Evolutionary conservation across 1,139 yeast species (phyloP).

Genomic region (Magnusiomyces magnusii): DNA sequence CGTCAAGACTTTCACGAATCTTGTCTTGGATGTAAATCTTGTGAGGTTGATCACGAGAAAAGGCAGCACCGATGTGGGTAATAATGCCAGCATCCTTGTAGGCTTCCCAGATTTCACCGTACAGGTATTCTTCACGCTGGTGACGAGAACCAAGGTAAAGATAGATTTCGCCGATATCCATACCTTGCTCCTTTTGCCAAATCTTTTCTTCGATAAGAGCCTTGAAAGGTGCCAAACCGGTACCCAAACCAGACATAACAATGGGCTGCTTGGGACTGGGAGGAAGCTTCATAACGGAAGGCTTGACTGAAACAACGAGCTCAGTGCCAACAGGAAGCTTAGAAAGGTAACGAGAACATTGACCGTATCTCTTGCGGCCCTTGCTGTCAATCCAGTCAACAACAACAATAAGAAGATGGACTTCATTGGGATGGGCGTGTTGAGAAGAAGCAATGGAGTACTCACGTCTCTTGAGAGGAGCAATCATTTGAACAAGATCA

Average conservation of each 20-base stretch:
- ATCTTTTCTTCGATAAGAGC: constrained; percentile 94
- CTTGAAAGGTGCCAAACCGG: constrained; percentile 98
- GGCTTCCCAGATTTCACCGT: constrained; percentile 98
- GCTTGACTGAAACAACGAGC: constrained; percentile 89
- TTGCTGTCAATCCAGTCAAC: constrained; percentile 91
- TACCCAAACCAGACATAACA: constrained; percentile 96
- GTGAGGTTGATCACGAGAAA: constrained; percentile 94
- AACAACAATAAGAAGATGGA: constrained; percentile 86
- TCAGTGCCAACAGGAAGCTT: constrained; percentile 75
- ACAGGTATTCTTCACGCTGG: constrained; percentile 88
- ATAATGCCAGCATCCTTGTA: constrained; percentile 85
- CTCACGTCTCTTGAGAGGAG: constrained; percentile 94
- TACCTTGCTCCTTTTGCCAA: constrained; percentile 87
- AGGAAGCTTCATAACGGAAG: constrained; percentile 95
- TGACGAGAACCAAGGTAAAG: constrained; percentile 93
- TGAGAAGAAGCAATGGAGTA: constrained; percentile 99
- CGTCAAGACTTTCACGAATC: constrained; percentile 68
- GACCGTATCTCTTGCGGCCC: constrained; percentile 88
- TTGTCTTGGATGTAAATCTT: constrained; percentile 94
- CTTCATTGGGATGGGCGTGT: constrained; percentile 81
- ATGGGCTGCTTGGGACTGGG: constrained; percentile 81
- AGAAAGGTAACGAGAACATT: constrained; percentile 84
- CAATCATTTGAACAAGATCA: constrained; percentile 62
- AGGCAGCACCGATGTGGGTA: constrained; percentile 96
- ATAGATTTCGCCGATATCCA: constrained; percentile 82